Base-by-base conservation (phyloP, 176 grass and related monocot genomes). In the Hordeum marinum region DNA sequence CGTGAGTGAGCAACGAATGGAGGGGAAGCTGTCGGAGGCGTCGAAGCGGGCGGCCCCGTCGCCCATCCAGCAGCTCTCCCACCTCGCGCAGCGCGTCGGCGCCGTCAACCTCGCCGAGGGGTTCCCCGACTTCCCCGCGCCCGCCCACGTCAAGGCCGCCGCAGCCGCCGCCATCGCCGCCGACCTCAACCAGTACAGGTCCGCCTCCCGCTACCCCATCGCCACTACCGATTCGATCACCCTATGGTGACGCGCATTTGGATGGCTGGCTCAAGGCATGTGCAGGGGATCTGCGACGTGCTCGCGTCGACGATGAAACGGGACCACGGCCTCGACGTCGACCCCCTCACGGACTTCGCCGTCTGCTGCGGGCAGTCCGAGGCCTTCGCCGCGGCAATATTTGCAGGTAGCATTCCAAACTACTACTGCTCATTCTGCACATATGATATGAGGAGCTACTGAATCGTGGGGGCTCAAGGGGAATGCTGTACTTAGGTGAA, bases 71-170 rank as follows among this genome's bases (percentile, higher is more conserved):
- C 72, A 90, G 73, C 91, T 98, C 57, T 95, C 96, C 73, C 91
- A 94, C 50, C 93, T 98, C 7, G 93, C 93, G 23, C 80, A 95
- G 89, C 84, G 89, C 24, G 90, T 82, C 29, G 91, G 93, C 42
- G 91, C 93, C 62, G 78, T 98, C 85, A 95, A 98, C 91, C 89
- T 98, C n/a, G 91, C 93, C 76, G 96, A 95, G 87, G 96, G 93
- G 23, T 98, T 90, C 87, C 96, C 93, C 7, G 91, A 98, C 87
- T 98, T 98, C 89, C 85, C 96, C 31, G 93, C 93, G 8, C 91
- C 91, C 35, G 36, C 62, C 11, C 82, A 90, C 73, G 26, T 95
- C 81, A 98, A 98, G 87, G 80, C 60, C 46, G 85, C 93, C 45
- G 93, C 95, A 7, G 35, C 85, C 40, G 72, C 89, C 31, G 93